A percentile compares a stretch with the other conserved stretches of the same genome.
Conservation (phyloP, 2,329 filamentous ascomycete genomes). For the Didymosphaeria variabile region DNA sequence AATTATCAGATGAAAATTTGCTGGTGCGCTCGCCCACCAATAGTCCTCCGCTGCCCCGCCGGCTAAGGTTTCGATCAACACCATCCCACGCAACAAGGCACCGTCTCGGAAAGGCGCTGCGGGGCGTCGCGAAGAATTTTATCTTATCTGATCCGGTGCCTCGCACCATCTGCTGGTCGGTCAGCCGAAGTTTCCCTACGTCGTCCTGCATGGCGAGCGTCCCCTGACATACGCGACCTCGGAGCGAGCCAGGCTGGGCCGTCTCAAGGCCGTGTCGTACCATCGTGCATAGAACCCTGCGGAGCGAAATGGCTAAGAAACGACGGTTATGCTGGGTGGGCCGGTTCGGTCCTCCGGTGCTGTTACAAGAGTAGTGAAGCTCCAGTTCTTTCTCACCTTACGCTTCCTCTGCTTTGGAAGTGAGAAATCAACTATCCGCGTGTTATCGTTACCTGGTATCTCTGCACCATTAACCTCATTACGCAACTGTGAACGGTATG, state of each 20-base stretch:
- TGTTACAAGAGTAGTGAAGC: background rate
- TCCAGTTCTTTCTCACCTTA: background rate
- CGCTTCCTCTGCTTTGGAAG: background rate
- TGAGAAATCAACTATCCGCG: background rate
- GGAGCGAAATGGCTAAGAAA: conserved; percentile 19
- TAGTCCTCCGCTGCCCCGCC: conserved; percentile 21
- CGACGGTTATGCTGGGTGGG: background rate
- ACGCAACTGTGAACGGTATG: conserved; percentile 1
- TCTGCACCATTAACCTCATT: conserved; percentile 2
- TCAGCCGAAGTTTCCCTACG: conserved; percentile 34
- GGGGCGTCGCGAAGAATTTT: conserved; percentile 40
- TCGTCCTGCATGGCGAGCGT: conserved; percentile 21
- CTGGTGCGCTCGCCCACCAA: conserved; percentile 10
- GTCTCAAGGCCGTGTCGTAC: conserved; percentile 34
- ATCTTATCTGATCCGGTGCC: conserved; percentile 44
- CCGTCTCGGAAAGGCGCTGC: conserved; percentile 32
- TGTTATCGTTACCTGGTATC: conserved; percentile 14
- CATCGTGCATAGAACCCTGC: conserved; percentile 36
- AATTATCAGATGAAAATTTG: conserved; percentile 13
- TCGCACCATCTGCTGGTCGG: conserved; percentile 9
- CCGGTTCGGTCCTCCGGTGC: conserved; percentile 19
- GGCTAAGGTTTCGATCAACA: conserved; percentile 26
- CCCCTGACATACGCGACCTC: conserved; percentile 27
- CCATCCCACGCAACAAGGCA: conserved; percentile 28
- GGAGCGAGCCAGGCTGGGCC: conserved; percentile 31